Conservation (phyloP, 192 early-diverging fungal genomes). For the Geosiphon pyriformis region DNA sequence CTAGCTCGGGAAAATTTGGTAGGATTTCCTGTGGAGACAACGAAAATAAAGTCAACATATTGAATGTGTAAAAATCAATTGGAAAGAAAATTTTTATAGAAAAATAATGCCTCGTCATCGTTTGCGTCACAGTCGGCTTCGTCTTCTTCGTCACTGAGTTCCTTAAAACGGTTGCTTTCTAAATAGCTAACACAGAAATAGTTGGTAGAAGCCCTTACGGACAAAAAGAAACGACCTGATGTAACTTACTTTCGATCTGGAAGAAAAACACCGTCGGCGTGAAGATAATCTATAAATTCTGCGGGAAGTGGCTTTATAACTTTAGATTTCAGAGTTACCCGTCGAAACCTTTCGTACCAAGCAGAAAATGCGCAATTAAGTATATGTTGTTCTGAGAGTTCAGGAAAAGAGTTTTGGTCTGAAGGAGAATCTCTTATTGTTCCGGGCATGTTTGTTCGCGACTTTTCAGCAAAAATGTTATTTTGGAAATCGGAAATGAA, state of each 20-base stretch:
- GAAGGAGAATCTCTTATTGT: not conserved
- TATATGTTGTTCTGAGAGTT: slow-evolving; percentile 57
- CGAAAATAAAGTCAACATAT: slow-evolving; percentile 23
- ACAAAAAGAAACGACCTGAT: no score
- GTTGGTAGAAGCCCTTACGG: no score
- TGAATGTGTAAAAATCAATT: not conserved
- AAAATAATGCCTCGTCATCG: slow-evolving; percentile 31
- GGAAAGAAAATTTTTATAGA: not conserved
- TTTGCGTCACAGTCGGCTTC: slow-evolving; percentile 31
- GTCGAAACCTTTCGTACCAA: slow-evolving; percentile 72
- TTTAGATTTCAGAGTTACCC: slow-evolving; percentile 63
- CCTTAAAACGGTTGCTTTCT: slow-evolving; percentile 17
- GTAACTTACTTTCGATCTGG: slow-evolving; percentile 57
- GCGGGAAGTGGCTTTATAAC: slow-evolving; percentile 65
- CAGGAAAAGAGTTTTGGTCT: slow-evolving; percentile 40
- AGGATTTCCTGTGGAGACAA: slow-evolving; percentile 19
- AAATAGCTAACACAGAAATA: slow-evolving; percentile 30
- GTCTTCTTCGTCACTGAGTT: slow-evolving; percentile 29
- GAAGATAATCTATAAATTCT: slow-evolving; percentile 80
- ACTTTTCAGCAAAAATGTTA: not conserved
- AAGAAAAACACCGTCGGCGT: slow-evolving; percentile 80
- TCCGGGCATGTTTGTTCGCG: not conserved
- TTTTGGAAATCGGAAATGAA: not conserved
- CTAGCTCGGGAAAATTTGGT: slow-evolving; percentile 63
- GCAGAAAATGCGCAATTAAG: slow-evolving; percentile 64